Evolutionary conservation across 176 grass and related monocot genomes (phyloP).

Genomic region (barley (Hordeum vulgare)): DNA sequence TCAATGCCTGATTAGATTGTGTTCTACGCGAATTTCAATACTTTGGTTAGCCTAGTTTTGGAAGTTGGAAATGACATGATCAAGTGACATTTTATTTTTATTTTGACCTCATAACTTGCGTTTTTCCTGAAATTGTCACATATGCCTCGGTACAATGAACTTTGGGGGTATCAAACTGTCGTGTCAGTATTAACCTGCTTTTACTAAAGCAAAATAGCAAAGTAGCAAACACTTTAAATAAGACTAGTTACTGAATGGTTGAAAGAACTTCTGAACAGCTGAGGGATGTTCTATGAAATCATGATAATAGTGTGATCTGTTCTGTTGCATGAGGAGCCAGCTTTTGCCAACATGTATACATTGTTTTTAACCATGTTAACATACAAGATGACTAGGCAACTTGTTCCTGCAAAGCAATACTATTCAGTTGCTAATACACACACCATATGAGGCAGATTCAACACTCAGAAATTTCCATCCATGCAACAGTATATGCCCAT

Average conservation of each 20-base stretch:
- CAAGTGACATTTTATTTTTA: neutral
- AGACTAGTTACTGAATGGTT: neutral
- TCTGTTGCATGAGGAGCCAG: neutral
- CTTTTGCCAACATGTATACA: neutral
- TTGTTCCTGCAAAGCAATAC: neutral
- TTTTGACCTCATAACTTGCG: neutral
- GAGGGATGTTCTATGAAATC: neutral
- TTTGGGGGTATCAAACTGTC: constrained; percentile 1
- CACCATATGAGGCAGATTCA: neutral
- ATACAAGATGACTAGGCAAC: neutral
- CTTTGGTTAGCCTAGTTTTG: neutral
- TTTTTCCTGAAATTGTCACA: neutral
- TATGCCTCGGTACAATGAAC: neutral
- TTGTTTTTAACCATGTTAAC: neutral
- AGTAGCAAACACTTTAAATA: neutral
- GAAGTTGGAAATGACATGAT: neutral
- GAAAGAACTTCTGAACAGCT: neutral
- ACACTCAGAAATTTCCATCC: neutral
- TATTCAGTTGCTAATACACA: neutral
- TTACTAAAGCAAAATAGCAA: neutral
- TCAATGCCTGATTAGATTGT: neutral
- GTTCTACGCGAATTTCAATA: neutral
- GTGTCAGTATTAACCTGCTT: neutral
- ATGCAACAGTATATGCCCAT: neutral
- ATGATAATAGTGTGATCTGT: neutral